Base-by-base conservation (phyloP, 2,329 filamentous ascomycete genomes). In the Xylariaceae sp. region DNA sequence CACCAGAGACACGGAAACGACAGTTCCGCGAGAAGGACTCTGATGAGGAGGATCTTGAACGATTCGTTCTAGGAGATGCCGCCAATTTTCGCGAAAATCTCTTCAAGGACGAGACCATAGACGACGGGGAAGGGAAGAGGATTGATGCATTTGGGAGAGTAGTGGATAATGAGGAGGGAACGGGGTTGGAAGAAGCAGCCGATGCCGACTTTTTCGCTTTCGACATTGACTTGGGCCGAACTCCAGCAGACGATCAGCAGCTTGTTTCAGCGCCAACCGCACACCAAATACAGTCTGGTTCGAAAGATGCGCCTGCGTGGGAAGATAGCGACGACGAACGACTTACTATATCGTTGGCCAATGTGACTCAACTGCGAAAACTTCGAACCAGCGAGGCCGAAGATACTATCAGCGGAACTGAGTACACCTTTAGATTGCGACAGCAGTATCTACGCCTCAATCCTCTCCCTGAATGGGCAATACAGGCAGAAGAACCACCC, bases 311-410 rank as follows among this genome's bases (percentile, higher is more conserved):
- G 17, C 82, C 88, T 2, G 90, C 87, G 1, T 99, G 95, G 95
- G 87, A 93, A 65, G 95, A 99, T 72, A 98, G 93, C 74, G 95
- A 99, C 68, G 95, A 99, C 70, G 95, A 98, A 70, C 85, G 91
- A 51, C 78, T 97, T 61, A 85, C 87, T 6, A 83, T 99, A 45
- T 98, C 94, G 12, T 82, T 99, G 34, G 89, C 91, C 3, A 84
- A 86, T 23, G 87, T 88, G 40, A 84, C 87, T 44, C 84, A 90
- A 63, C 74, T 97, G 70, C 86, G 93, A 64, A 98, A 98, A 75
- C 79, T 99, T 61, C 85, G 95, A 60, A 80, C 87, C 47, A 88
- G 86, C 2, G 92, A 94, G 69, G 85, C 84, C 1, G 95, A 99
- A 69, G 95, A 99, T 72, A 72, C 96, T 9, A 85, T 99, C 62